Conservation (phyloP, 805 yeast genomes). For the Ogataea wickerhamii region DNA sequence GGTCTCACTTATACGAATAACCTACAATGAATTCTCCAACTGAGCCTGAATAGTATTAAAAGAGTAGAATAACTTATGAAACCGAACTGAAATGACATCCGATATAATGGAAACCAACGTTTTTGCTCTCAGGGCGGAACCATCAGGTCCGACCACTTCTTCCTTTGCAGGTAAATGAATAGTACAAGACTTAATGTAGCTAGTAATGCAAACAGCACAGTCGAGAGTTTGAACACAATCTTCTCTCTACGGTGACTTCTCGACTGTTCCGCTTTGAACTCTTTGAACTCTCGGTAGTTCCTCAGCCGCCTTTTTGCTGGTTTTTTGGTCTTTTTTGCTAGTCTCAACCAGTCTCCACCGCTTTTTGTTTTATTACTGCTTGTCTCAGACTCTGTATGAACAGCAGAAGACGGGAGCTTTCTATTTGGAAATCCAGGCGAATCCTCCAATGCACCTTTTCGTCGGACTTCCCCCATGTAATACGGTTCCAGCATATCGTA, state of each 20-base stretch:
- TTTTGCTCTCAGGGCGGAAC: no score
- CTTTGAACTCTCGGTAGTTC: constrained; percentile 12
- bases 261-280: constrained; percentile 5
- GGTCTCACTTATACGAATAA: no score
- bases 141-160: constrained; percentile 28
- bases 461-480: constrained; percentile 70
- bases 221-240: not conserved
- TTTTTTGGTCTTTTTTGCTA: constrained; percentile 5
- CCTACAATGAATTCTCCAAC: no score
- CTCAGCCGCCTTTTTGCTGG: constrained; percentile 8
- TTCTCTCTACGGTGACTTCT: not conserved
- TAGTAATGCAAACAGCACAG: constrained; percentile 14
- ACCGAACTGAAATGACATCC: no score
- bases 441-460: constrained; percentile 12
- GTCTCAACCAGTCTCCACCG: constrained; percentile 1
- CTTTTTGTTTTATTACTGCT: not conserved
- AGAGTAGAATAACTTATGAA: no score
- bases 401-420: not conserved
- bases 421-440: not conserved
- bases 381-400: constrained; percentile 1
- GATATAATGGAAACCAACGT: no score
- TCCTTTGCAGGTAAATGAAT: constrained; percentile 29
- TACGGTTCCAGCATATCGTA: constrained; percentile 82
- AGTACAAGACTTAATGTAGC: constrained; percentile 27
- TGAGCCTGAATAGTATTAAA: no score